Base-by-base conservation (phyloP, 2,329 filamentous ascomycete species). In the Aaosphaeria arxii region DNA sequence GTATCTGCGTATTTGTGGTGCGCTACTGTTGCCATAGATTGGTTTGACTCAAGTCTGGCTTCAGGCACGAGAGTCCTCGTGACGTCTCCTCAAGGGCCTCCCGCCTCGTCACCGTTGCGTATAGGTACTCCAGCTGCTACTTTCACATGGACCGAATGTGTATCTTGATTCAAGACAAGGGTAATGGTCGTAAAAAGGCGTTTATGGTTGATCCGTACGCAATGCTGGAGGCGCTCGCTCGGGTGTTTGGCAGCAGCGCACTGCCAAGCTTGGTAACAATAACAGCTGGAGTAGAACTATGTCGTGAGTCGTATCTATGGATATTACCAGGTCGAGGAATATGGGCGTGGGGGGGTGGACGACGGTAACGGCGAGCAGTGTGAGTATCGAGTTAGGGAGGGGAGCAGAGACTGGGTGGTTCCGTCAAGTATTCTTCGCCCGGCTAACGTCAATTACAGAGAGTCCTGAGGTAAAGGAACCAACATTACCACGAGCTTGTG, bases 11-110 rank as follows among this genome's bases (percentile, higher is more conserved):
- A 57, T 54, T 58, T 64, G 47, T 66, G 66, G 44, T 70, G 66
- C 53, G 66, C 64, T 30, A 68, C 61, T 45, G 68, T 60, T 49
- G 67, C 67, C 67, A 70, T 70, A 46, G 56, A 56, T 43, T 48
- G 50, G 57, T 55, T 58, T 49, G 47, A 54, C 11, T 49, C n/a
- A 36, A 36, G 47, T 46, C 13, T 49, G 49, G 52, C 46, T 54
- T 46, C 52, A 49, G 51, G 43, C 42, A 45, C 46, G 50, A 39
- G 40, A 48, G 33, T 51, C 51, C 56, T 46, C 45, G 50, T 59
- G 51, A 55, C 52, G 53, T 52, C 50, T 48, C 44, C 43, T 29
- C 11, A 11, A 40, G 33, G 31, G 49, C 39, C 46, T 43, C 29
- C 30, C 41, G 44, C 30, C 44, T 42, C 30, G 33, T 42, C 44